These are phyloP conservation scores for Saturnispora hagleri DNA, from an alignment of 805 yeast genomes.

Conservation along the genomic window DNA sequence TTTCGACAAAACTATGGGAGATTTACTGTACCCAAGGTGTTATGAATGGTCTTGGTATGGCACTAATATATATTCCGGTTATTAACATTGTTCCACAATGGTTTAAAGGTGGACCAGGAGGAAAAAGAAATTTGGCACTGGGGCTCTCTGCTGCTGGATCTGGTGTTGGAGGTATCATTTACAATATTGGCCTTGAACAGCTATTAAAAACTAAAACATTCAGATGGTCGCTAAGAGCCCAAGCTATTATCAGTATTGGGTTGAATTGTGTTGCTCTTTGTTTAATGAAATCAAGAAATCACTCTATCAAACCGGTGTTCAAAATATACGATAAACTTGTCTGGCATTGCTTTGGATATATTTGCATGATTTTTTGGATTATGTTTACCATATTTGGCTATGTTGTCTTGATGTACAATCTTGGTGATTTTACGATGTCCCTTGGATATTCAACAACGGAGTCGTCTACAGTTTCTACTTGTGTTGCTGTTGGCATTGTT, in stretches of 20 bases:
- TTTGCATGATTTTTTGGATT: slow-evolving; percentile 29
- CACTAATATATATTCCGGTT: slow-evolving; percentile 50
- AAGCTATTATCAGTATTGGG: slow-evolving; percentile 32
- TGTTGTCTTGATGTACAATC: slow-evolving; percentile 47
- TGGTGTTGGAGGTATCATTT: slow-evolving; percentile 44
- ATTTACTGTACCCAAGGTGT: slow-evolving; percentile 61
- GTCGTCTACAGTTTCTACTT: slow-evolving; percentile 50
- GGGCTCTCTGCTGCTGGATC: slow-evolving; percentile 43
- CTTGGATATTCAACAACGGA: slow-evolving; percentile 47
- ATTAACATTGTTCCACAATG: slow-evolving; percentile 57
- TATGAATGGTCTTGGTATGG: slow-evolving; percentile 48
- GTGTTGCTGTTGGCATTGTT: slow-evolving; percentile 49
- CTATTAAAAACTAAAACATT: slow-evolving; percentile 31
- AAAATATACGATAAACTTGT: slow-evolving; percentile 35
- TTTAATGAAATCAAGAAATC: slow-evolving; percentile 31
- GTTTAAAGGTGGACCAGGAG: slow-evolving; percentile 37
- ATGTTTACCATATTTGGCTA: slow-evolving; percentile 50
- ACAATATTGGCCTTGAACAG: slow-evolving; percentile 40
- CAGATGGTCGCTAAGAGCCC: slow-evolving; percentile 43
- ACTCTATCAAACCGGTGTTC: slow-evolving; percentile 28
- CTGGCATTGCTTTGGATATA: slow-evolving; percentile 29
- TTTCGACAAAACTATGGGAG: slow-evolving; percentile 53
- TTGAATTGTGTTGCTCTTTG: slow-evolving; percentile 28
- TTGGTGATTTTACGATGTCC: slow-evolving; percentile 52
- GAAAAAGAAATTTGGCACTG: slow-evolving; percentile 46